Base-by-base conservation (phyloP, 352 stramenopile species). In the Pythium brassicae region DNA sequence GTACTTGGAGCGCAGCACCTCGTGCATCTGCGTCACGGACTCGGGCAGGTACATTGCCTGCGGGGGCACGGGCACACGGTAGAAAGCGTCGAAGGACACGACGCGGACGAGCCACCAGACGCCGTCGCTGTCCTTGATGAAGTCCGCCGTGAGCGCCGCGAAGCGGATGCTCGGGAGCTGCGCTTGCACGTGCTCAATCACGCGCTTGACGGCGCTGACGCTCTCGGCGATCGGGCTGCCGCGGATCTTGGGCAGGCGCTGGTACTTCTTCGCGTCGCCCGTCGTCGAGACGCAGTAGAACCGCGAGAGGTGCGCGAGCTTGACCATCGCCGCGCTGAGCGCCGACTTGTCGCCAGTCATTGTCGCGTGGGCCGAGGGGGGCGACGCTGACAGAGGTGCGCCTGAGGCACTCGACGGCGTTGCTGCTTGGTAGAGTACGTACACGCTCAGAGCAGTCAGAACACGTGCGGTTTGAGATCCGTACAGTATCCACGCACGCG, bases 81-180 rank as follows among this genome's bases (percentile, higher is more conserved):
- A 77, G 25, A 53, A 68, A 1, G 74, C 77, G 8, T 75, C 55
- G 23, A 89, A 91, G 15, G 74, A 58, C 8, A 86, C 65, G 3
- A 89, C 72, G 4, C 80, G 69, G 27, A 83, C 80, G 42, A 89
- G 74, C 81, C 78, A 94, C 84, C 84, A 94, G 1, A 58, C 58
- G 2, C 78, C 80, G 25, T 48, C 47, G 2, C 35, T 63, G 55
- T 89, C 79, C 32, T 88, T 87, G 53, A 91, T 81, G 45, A 92
- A 92, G 53, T 92, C 83, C 0, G 63, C 69, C 1, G 68, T 75
- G 62, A 94, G 76, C 8, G 76, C 64, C 5, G 68, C 51, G 43
- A 94, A 76, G 27, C 62, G 67, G n/a, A 94, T 60, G 1, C 62
- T 67, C 2, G 79, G 81, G 1, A 92, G 71, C 20, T 91, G 78